Evolutionary conservation across 2,329 filamentous ascomycete species (phyloP), one percentile per base, ranked within the genome.

Genomic region (Fusarium kyushuense): DNA sequence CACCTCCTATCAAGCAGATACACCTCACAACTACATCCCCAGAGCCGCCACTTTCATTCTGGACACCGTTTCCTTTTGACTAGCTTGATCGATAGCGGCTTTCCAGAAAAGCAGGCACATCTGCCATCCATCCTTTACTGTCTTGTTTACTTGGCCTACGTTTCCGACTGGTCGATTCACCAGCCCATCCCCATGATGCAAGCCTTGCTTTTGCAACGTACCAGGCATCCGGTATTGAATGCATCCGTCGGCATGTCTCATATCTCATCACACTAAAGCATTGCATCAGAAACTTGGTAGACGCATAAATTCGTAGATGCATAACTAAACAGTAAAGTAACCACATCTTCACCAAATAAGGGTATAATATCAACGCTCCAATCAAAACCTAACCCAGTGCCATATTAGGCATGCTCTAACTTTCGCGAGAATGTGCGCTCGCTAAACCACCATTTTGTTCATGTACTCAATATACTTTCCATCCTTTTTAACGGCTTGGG

Each of bases 351-450:
- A 62, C 63, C 58, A 68, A 72, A 70, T 53, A 72, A 72, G 72
- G 72, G 72, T 74, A 74, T 74, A 74, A 74, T 72, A 73, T 72
- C 72, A 70, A 65, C 72, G 72, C 71, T 72, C 69, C 67, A 58
- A 65, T 70, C 70, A 58, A 33, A 69, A 60, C 70, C 69, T 52
- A 51, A 45, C 63, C 69, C 62, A 54, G 59, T 68, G 59, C 71
- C 67, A 43, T 70, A 54, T 61, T 61, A 61, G 60, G 61, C 67
- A 72, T 69, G 52, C 58, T 52, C 42, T 25, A 59, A 66, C 30
- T 54, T 36, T 61, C 19, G 40, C 40, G 58, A 63, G 55, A 29
- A 40, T 67, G 14, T 51, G 27, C 58, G 54, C 57, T 55, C 59
- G 47, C 51, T 52, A 46, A 49, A 54, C 30, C 32, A 27, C 56